Conservation (phyloP, 192 early-diverging fungal genomes). For the Coemansia sp. region DNA sequence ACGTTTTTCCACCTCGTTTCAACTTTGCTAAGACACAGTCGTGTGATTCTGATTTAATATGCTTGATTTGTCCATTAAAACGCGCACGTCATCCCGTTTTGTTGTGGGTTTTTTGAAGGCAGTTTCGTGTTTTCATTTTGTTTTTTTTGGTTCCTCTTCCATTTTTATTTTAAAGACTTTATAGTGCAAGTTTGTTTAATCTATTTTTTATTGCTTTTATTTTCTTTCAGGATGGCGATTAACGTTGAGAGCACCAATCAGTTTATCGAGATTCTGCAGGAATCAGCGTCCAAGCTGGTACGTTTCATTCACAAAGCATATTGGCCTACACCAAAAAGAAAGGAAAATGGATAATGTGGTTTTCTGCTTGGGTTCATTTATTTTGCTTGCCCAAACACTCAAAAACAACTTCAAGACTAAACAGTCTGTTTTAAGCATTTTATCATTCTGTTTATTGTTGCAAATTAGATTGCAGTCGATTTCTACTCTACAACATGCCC, state of each 20-base stretch:
- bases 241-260: constrained; percentile 45
- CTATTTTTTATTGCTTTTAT: not conserved
- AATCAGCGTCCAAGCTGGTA: constrained; percentile 46
- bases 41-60: too few species aligned
- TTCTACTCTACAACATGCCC: constrained; percentile 50
- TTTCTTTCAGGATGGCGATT: constrained; percentile 29
- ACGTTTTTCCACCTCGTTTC: too few species aligned
- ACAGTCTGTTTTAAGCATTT: too few species aligned
- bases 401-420: not conserved
- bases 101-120: too few species aligned
- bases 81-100: too few species aligned
- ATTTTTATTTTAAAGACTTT: not conserved
- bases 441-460: too few species aligned
- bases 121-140: not conserved
- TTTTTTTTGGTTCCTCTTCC: not conserved
- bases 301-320: not conserved
- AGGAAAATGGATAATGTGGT: not conserved
- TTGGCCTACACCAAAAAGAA: not conserved
- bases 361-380: not conserved
- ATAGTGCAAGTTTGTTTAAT: not conserved
- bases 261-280: constrained; percentile 43
- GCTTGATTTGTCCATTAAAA: too few species aligned
- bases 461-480: constrained; percentile 46
- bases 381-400: not conserved
- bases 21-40: too few species aligned